A percentile compares a stretch with the other conserved stretches of the same genome.
phyloP scores from a whole-genome alignment of 2,329 filamentous ascomycete genomes.

The Ophiocordyceps camponoti-rufipedis region DNA sequence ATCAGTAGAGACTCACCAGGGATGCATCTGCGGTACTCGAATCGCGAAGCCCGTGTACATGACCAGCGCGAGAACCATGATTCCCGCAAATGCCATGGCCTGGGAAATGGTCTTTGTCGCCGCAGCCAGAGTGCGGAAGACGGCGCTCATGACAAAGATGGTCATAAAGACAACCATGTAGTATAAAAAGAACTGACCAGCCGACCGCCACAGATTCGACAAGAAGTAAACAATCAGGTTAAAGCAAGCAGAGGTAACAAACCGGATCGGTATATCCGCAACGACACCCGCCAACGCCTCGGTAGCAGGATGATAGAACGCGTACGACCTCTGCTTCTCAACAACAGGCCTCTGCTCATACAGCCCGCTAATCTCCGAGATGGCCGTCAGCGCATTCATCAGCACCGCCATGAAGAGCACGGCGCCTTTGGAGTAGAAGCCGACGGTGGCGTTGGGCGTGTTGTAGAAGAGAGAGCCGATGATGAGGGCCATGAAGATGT shows the following conservation, averaged over 20 bases:
- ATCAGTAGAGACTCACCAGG: conserved; percentile 49
- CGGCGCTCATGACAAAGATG: conserved; percentile 66
- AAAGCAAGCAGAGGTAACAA: conserved; percentile 56
- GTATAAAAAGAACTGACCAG: conserved; percentile 74
- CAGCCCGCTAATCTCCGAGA: conserved; percentile 51
- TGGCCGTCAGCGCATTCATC: conserved; percentile 57
- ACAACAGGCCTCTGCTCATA: conserved; percentile 84
- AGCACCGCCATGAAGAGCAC: conserved; percentile 78
- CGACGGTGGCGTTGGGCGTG: conserved; percentile 40
- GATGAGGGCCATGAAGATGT: conserved; percentile 54
- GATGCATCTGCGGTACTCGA: conserved; percentile 50
- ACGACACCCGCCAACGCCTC: conserved; percentile 78
- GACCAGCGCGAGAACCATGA: conserved; percentile 47
- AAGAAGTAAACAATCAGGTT: conserved; percentile 77
- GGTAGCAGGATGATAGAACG: conserved; percentile 74
- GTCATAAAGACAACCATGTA: conserved; percentile 55
- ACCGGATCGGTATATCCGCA: conserved; percentile 63
- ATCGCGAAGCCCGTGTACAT: conserved; percentile 56
- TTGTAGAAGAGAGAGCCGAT: conserved; percentile 71
- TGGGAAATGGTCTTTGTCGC: conserved; percentile 51
- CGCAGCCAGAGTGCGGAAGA: conserved; percentile 69
- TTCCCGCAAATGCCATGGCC: conserved; percentile 39
- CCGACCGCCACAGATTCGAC: conserved; percentile 57
- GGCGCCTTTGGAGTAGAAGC: conserved; percentile 64
- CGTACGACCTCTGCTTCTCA: conserved; percentile 75